phyloP scores from a whole-genome alignment of 1,139 yeast species.

The Pichia sp. region DNA sequence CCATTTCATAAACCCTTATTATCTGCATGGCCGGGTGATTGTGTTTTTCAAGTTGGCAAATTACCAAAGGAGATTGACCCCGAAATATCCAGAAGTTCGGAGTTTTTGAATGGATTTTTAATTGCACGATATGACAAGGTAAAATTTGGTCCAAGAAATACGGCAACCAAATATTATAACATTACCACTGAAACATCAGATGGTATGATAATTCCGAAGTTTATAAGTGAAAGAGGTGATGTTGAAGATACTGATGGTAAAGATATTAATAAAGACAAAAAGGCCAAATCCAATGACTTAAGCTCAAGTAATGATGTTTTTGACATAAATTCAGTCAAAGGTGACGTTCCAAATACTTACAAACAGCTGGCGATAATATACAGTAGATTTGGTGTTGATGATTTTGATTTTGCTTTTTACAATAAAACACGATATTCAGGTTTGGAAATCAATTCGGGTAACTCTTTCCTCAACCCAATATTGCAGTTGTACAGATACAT shows the following conservation, averaged over 20 bases:
- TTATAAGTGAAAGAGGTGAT: constrained; percentile 57
- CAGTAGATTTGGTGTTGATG: constrained; percentile 88
- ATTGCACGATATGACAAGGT: constrained; percentile 45
- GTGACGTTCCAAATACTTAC: constrained; percentile 62
- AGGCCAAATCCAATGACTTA: background rate
- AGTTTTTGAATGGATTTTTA: constrained; percentile 21
- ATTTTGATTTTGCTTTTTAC: constrained; percentile 83
- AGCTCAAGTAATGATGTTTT: constrained; percentile 4
- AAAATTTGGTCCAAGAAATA: constrained; percentile 47
- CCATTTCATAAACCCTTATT: constrained; percentile 71
- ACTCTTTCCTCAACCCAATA: constrained; percentile 72
- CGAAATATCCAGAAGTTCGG: constrained; percentile 29
- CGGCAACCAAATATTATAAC: constrained; percentile 33
- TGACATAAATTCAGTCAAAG: constrained; percentile 21
- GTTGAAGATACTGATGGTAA: constrained; percentile 18
- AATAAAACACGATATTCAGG: constrained; percentile 77
- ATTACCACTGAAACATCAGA: constrained; percentile 28
- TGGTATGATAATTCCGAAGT: constrained; percentile 42
- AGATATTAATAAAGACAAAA: background rate
- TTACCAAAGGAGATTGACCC: constrained; percentile 39
- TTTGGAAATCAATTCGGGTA: constrained; percentile 77
- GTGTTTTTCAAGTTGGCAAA: constrained; percentile 48
- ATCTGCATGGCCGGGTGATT: constrained; percentile 70
- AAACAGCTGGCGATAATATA: constrained; percentile 70
- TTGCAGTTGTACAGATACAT: constrained; percentile 78